Evolutionary conservation across 192 early-diverging fungal genomes (phyloP).

Genomic region (Backusella morwellensis): DNA sequence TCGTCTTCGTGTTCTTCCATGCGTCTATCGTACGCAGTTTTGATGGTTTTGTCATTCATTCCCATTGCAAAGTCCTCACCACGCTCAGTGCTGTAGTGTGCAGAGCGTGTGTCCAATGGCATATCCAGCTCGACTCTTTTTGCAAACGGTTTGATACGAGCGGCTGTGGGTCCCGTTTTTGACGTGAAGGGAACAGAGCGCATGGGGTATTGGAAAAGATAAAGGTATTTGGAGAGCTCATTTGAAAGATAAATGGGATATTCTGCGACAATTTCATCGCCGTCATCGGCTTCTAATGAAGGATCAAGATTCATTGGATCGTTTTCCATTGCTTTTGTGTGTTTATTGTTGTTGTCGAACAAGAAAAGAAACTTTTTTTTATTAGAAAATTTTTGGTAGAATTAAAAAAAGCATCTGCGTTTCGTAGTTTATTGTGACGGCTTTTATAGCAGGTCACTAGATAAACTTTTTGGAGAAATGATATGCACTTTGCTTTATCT

Average conservation of each 20-base stretch:
- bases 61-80: slow-evolving; percentile 79
- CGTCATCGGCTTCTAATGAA: slow-evolving; percentile 32
- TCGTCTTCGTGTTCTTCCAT: slow-evolving; percentile 42
- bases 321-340: neutral
- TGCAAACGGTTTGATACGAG: slow-evolving; percentile 84
- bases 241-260: slow-evolving; percentile 81
- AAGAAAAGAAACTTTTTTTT: neutral
- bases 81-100: slow-evolving; percentile 73
- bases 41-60: slow-evolving; percentile 68
- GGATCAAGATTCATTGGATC: slow-evolving; percentile 2
- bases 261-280: slow-evolving; percentile 70
- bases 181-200: slow-evolving; percentile 46
- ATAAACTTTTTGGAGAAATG: neutral
- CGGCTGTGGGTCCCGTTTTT: slow-evolving; percentile 49
- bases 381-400: neutral
- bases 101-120: slow-evolving; percentile 67
- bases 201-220: slow-evolving; percentile 85
- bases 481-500: no score
- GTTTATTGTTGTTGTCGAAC: neutral
- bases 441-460: neutral
- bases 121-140: slow-evolving; percentile 84
- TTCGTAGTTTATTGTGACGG: neutral
- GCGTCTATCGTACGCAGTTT: slow-evolving; percentile 53
- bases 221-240: slow-evolving; percentile 64
- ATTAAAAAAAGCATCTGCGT: neutral